These are phyloP conservation scores for Erysimum cheiranthoides DNA, from an alignment of 345 rosid species.

Conservation along the genomic window DNA sequence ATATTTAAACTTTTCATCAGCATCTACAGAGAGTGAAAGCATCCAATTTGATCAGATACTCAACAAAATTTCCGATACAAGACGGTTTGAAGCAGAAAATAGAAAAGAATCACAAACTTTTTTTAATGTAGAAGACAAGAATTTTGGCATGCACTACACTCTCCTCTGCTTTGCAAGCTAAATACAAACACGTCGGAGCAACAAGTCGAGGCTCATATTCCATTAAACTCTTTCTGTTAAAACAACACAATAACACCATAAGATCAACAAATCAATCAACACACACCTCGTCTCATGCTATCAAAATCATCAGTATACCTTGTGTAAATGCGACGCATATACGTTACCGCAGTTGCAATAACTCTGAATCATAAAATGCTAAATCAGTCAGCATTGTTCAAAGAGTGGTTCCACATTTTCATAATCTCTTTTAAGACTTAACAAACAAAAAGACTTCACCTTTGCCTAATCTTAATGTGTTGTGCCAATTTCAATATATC, in stretches of 20 bases:
- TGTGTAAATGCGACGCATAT: conserved; percentile 94
- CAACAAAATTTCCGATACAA: conserved; percentile 1
- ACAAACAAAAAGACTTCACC: conserved; percentile 55
- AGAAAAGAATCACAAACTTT: conserved; percentile 55
- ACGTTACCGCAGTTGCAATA: conserved; percentile 87
- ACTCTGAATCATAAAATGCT: conserved; percentile 63
- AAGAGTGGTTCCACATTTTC: neutral
- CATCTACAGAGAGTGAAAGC: conserved; percentile 53
- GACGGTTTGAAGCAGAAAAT: conserved; percentile 27
- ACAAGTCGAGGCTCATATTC: conserved; percentile 95
- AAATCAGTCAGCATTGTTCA: conserved; percentile 34
- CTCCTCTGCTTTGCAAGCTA: conserved; percentile 99
- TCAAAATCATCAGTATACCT: conserved; percentile 45
- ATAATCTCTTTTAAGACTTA: neutral
- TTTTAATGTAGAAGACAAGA: conserved; percentile 72
- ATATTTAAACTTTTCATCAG: conserved; percentile 78
- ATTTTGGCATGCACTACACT: conserved; percentile 89
- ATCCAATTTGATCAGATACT: conserved; percentile 38
- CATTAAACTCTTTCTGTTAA: conserved; percentile 83
- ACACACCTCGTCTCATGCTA: no score
- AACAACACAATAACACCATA: neutral
- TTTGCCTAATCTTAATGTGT: conserved; percentile 87
- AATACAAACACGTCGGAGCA: conserved; percentile 92
- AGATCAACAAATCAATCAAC: no score
- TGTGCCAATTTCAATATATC: conserved; percentile 87